Evolutionary conservation across 768 basidiomycete species (phyloP), one percentile per base, ranked within the genome.

Genomic region (Cystobasidium tubakii): DNA sequence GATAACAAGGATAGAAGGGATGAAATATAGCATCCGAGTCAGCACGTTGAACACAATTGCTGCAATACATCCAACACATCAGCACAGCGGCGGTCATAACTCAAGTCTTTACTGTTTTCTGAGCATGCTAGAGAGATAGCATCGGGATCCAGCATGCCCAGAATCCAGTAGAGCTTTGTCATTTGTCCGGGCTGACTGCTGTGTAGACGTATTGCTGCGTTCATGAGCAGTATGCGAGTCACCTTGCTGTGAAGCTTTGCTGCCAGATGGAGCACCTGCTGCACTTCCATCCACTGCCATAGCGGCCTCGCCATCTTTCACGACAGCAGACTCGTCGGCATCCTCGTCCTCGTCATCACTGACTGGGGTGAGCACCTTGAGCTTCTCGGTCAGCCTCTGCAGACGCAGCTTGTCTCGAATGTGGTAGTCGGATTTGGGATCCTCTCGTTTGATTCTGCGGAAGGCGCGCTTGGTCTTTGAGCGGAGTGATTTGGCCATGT

Each of bases 401-500:
- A 60, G 33, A 27, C 74, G 66, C 29, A 67, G 33, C 54, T 72
- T 53, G 60, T 75, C 74, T 15, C 55, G 33, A 23, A 60, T 39
- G 34, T 72, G 25, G 60, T 62, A 75, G 43, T 55, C 74, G 15
- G 71, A 72, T 53, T 63, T 70, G 1, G 54, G 55, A 33, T 70
- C 34, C 1, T 33, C 43, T 36, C 74, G 66, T 44, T 75, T 75
- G 33, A 70, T 44, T 23, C 21, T 27, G 19, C 70, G 21, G 69
- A 72, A 72, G 29, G 55, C 25, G 4, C 57, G 66, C 67, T 75
- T 75, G 12, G 55, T n/a, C 44, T 75, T 75, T 17, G 74, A 75
- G 46, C 66, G 66, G 15, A 75, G 60, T 55, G 74, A 75, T 36
- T 75, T 75, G 34, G 74, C 74, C 64, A 74, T 70, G 64, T 36